Percentiles rank a stretch among this genome's conserved stretches.
Conservation (phyloP, 2,329 filamentous ascomycete genomes). For the Ceratocystis eucalypticola region DNA sequence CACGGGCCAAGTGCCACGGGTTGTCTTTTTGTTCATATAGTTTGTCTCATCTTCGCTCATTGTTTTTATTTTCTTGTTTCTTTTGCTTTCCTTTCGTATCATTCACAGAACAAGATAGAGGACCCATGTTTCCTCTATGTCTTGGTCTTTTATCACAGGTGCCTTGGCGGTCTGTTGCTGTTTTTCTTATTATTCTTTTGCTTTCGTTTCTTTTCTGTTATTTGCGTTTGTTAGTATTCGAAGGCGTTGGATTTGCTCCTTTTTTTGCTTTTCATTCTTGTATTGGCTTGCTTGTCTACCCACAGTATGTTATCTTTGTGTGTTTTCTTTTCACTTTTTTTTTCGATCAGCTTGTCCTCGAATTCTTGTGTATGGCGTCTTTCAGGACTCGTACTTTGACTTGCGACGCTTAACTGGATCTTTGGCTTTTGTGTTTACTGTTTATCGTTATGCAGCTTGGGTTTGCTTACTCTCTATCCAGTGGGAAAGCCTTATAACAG, state of each 20-base stretch:
- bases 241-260: neutral
- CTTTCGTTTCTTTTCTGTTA: neutral
- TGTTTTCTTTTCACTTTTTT: neutral
- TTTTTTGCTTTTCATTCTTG: neutral
- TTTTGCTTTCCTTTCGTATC: neutral
- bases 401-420: neutral
- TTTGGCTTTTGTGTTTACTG: neutral
- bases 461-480: neutral
- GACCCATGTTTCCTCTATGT: neutral
- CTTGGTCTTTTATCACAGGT: constrained; percentile 7
- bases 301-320: neutral
- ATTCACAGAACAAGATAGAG: constrained; percentile 4
- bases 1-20: neutral
- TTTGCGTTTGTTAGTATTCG: neutral
- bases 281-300: too few species aligned
- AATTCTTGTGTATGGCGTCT: neutral
- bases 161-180: neutral
- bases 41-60: neutral
- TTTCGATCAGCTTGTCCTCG: neutral
- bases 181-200: neutral
- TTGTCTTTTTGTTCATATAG: neutral
- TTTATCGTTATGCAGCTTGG: neutral
- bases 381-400: neutral
- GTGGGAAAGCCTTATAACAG: neutral
- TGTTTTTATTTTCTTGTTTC: neutral